Base-by-base conservation (phyloP, 352 stramenopile genomes). In the Globisporangium camurandrum region DNA sequence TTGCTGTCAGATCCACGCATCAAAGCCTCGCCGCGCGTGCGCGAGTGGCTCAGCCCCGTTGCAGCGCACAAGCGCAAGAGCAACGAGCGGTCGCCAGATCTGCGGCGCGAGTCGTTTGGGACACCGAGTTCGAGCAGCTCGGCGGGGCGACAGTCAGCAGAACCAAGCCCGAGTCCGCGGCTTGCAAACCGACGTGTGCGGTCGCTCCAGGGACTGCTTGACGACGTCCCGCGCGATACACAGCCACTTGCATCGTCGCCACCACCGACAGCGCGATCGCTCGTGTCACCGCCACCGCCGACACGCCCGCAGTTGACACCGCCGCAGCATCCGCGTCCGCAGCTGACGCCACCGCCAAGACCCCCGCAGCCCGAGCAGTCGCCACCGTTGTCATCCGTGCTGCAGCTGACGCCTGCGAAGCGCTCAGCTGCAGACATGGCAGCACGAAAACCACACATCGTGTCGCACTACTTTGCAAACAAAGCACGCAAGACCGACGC, bases 201-300 rank as follows among this genome's bases (percentile, higher is more conserved):
- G 5, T 92, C 80, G 33, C 60, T 92, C n/a, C 70, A 88, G 34
- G 54, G 72, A 6, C 84, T 92, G 59, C 69, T 92, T 20, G 78
- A 92, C 19, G 72, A 86, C 20, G 69, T 83, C 4, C 66, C 66
- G 2, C 66, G 68, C 48, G 66, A 71, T 33, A 59, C 51, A 8
- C 54, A 67, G 38, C 33, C 46, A 26, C 44, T 12, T 23, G 38
- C 42, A 46, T 51, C 19, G 51, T 59, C 66, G 40, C 39, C 36
- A 6, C 39, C 38, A 14, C 9, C 24, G 5, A n/a, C n/a, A n/a
- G n/a, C n/a, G n/a, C n/a, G n/a, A n/a, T n/a, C n/a, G n/a, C n/a
- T n/a, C n/a, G n/a, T n/a, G n/a, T n/a, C n/a, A n/a, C n/a, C n/a
- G n/a, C n/a, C n/a, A n/a, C n/a, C n/a, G n/a, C n/a, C n/a, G n/a